Conservation (phyloP, 108 stramenopile genomes). For the Cyclotella sp. region DNA sequence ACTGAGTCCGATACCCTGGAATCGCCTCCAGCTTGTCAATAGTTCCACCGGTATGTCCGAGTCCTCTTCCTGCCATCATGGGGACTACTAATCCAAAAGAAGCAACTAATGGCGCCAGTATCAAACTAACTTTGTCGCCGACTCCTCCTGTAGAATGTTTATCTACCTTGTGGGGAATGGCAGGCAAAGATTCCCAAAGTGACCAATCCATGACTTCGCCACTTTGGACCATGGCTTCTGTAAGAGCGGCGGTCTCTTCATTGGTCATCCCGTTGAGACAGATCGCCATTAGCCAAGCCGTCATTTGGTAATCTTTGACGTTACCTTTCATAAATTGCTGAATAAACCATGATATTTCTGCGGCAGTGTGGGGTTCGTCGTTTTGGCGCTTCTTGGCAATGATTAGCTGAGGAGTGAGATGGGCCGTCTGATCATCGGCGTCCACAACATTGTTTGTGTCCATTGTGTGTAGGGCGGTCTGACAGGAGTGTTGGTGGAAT, state of each 20-base stretch:
- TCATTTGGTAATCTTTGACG: constrained; percentile 89
- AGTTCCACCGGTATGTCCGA: constrained; percentile 90
- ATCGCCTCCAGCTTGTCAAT: constrained; percentile 88
- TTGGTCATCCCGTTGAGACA: constrained; percentile 74
- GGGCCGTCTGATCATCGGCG: neutral
- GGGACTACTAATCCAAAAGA: constrained; percentile 70
- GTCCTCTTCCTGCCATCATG: constrained; percentile 87
- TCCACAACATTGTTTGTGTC: neutral
- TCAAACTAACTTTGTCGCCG: constrained; percentile 81
- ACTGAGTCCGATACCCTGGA: constrained; percentile 65
- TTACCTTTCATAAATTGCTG: constrained; percentile 48
- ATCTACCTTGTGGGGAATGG: constrained; percentile 56
- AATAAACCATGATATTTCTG: constrained; percentile 64
- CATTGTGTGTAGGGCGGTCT: neutral
- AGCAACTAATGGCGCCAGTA: constrained; percentile 83
- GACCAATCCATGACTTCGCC: constrained; percentile 71
- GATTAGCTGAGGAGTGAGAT: constrained; percentile 24
- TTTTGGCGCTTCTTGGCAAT: constrained; percentile 53
- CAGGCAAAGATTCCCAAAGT: neutral
- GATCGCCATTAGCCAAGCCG: constrained; percentile 90
- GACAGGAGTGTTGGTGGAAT: no score
- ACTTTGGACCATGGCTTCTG: constrained; percentile 70
- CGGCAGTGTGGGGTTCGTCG: constrained; percentile 55
- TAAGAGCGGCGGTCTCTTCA: constrained; percentile 76
- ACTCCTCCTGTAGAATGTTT: constrained; percentile 89